Conservation (phyloP, 179 eudicot genomes). For the Gypsophila paniculata region DNA sequence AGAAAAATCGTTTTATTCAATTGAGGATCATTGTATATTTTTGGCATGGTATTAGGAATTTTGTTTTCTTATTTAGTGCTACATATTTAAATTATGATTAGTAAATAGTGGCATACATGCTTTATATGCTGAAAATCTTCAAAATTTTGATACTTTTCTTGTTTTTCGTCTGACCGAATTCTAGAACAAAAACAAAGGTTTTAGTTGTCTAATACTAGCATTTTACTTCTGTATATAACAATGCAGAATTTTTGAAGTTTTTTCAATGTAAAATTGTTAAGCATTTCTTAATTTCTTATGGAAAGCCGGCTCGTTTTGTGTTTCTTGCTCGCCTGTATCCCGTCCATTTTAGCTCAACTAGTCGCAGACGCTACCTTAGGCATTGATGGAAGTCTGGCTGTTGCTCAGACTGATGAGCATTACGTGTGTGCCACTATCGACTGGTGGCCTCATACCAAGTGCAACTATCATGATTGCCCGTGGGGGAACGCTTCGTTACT, state of each 20-base stretch:
- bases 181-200: too few species aligned
- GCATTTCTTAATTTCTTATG: constrained; percentile 35
- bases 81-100: too few species aligned
- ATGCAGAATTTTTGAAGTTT: constrained; percentile 21
- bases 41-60: too few species aligned
- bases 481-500: constrained; percentile 76
- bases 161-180: background rate
- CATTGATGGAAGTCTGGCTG: constrained; percentile 47
- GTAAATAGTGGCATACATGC: background rate
- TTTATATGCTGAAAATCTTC: background rate
- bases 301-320: constrained; percentile 37
- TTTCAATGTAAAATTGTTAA: constrained; percentile 2
- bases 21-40: too few species aligned
- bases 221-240: constrained; percentile 4
- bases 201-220: background rate
- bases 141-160: background rate
- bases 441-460: constrained; percentile 96
- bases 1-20: too few species aligned
- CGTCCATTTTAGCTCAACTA: constrained; percentile 51
- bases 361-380: constrained; percentile 40
- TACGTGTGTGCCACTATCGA: constrained; percentile 87
- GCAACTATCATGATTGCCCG: constrained; percentile 78
- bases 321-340: constrained; percentile 41
- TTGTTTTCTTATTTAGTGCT: too few species aligned
- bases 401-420: constrained; percentile 65